phyloP scores from a whole-genome alignment of 345 rosid species.

The Pelargonium nanum region DNA sequence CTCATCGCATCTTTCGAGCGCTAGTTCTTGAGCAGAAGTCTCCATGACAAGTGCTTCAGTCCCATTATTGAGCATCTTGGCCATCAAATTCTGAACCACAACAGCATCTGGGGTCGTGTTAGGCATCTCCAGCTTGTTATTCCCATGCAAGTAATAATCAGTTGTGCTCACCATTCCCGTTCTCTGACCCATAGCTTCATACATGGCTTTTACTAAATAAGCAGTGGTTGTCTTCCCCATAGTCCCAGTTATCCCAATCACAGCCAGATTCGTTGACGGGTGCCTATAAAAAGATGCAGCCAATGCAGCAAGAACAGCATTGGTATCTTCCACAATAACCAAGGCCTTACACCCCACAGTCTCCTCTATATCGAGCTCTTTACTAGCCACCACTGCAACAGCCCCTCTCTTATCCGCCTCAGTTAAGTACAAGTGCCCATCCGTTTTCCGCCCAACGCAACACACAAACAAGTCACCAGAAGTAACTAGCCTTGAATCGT shows the following conservation, averaged over 20 bases:
- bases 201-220: constrained; percentile 70
- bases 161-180: constrained; percentile 80
- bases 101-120: constrained; percentile 58
- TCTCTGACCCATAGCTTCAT: constrained; percentile 88
- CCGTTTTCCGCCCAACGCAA: constrained; percentile 54
- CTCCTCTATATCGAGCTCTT: constrained; percentile 82
- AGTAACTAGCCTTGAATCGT: constrained; percentile 73
- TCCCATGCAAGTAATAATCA: constrained; percentile 62
- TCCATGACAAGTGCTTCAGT: constrained; percentile 87
- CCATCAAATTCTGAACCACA: constrained; percentile 84
- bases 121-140: constrained; percentile 53
- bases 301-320: constrained; percentile 61
- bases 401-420: constrained; percentile 99
- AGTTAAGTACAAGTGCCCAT: constrained; percentile 60
- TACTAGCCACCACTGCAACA: constrained; percentile 85
- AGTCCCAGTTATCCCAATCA: constrained; percentile 73
- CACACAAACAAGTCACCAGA: constrained; percentile 89
- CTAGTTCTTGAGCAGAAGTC: constrained; percentile 64
- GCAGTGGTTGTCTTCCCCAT: constrained; percentile 70
- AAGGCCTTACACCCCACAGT: constrained; percentile 86
- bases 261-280: constrained; percentile 73
- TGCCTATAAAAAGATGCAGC: constrained; percentile 68
- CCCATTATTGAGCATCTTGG: constrained; percentile 88
- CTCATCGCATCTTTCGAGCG: constrained; percentile 61
- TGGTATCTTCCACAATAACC: constrained; percentile 88